A percentile compares a stretch with the other conserved stretches of the same genome.
phyloP scores from a whole-genome alignment of 169 alveolate genomes.

The Cryptosporidium ryanae region DNA sequence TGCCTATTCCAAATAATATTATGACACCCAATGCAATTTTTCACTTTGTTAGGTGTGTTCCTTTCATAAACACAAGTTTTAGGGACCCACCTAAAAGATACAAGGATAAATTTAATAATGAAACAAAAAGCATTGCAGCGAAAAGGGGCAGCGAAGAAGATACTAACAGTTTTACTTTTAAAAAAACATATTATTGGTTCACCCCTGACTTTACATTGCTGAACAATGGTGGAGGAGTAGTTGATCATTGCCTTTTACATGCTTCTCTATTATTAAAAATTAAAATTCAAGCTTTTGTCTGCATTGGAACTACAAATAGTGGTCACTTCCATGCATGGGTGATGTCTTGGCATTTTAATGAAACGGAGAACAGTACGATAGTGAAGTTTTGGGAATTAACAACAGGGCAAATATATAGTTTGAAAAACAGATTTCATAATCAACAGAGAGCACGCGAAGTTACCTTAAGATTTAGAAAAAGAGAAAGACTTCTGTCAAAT shows the following conservation, averaged over 20 bases:
- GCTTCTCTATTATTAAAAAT: constrained; percentile 80
- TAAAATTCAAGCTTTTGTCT: constrained; percentile 83
- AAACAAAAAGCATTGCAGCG: constrained; percentile 9
- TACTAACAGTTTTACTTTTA: constrained; percentile 1
- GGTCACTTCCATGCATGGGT: constrained; percentile 84
- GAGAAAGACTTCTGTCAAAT: constrained; percentile 53
- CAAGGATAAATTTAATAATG: constrained; percentile 39
- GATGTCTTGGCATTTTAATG: constrained; percentile 77
- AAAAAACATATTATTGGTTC: constrained; percentile 52
- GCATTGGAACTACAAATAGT: constrained; percentile 82
- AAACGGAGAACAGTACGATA: constrained; percentile 74
- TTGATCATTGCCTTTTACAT: constrained; percentile 84
- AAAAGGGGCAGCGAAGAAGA: constrained; percentile 22
- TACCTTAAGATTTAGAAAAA: constrained; percentile 47
- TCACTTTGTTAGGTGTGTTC: constrained; percentile 78
- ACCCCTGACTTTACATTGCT: constrained; percentile 85
- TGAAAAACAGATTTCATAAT: constrained; percentile 77
- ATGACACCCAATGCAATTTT: constrained; percentile 77
- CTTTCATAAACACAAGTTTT: constrained; percentile 77
- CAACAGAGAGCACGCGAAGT: constrained; percentile 71
- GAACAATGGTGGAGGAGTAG: constrained; percentile 83
- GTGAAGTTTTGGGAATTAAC: constrained; percentile 84
- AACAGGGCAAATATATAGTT: constrained; percentile 79
- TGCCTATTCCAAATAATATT: constrained; percentile 76
- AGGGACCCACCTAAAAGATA: constrained; percentile 70